These are phyloP conservation scores for Cladochytrium replicatum DNA, from an alignment of 192 early-diverging fungal species.

Conservation along the genomic window DNA sequence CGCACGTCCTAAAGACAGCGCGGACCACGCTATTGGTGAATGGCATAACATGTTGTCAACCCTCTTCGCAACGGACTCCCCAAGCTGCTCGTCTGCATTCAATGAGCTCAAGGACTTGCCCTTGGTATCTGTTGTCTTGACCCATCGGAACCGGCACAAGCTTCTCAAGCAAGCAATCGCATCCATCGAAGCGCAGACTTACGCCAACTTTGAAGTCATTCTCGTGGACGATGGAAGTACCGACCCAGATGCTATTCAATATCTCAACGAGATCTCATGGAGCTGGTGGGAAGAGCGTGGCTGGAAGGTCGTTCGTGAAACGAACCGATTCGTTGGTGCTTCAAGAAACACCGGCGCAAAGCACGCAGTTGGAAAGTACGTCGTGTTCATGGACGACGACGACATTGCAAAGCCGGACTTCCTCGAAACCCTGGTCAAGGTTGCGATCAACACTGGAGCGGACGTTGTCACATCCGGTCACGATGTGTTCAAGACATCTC, in stretches of 20 bases:
- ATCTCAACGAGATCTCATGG: constrained; percentile 25
- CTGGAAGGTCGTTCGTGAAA: constrained; percentile 29
- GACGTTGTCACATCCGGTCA: constrained; percentile 33
- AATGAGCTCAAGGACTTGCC: constrained; percentile 16
- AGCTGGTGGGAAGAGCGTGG: constrained; percentile 27
- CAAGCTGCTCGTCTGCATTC: too few relatives aligned
- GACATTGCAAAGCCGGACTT: constrained; percentile 29
- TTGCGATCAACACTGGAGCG: constrained; percentile 31
- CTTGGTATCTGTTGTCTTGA: constrained; percentile 25
- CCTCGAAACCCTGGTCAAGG: constrained; percentile 27
- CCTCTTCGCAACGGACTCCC: too few relatives aligned
- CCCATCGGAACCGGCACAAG: constrained; percentile 29
- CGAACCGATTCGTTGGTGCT: constrained; percentile 31
- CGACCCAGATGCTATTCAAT: constrained; percentile 18
- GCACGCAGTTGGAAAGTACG: constrained; percentile 22
- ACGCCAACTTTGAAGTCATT: constrained; percentile 28
- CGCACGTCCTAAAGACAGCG: too few relatives aligned
- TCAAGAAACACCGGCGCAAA: constrained; percentile 27
- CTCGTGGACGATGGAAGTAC: constrained; percentile 31
- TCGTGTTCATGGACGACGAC: constrained; percentile 34
- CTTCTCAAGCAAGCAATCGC: constrained; percentile 27
- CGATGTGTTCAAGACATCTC: constrained; percentile 21
- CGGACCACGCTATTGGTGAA: too few relatives aligned
- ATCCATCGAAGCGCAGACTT: constrained; percentile 25
- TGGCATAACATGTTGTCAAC: too few relatives aligned